phyloP scores from a whole-genome alignment of 768 basidiomycete species.

The Boletales sp. region DNA sequence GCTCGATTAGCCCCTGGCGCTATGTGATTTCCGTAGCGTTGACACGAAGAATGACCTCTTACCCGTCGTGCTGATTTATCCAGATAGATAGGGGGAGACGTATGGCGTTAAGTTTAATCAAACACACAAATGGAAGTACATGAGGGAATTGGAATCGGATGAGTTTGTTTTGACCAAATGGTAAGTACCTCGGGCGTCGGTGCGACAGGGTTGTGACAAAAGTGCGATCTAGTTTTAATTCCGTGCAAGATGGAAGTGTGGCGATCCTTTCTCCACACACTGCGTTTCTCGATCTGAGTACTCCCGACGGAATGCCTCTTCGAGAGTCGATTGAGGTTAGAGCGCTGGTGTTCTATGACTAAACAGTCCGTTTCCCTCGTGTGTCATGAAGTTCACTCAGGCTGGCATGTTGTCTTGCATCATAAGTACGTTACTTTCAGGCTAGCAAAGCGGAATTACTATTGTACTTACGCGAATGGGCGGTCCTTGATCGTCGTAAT shows the following conservation, averaged over 20 bases:
- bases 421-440: no score
- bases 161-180: conserved; percentile 49
- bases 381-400: no score
- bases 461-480: no score
- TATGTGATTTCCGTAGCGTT: conserved; percentile 46
- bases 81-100: conserved; percentile 44
- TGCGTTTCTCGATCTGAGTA: conserved; percentile 33
- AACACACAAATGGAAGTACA: conserved; percentile 43
- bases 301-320: conserved; percentile 25
- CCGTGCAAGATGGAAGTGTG: conserved; percentile 33
- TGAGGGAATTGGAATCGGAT: conserved; percentile 41
- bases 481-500: no score
- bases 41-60: conserved; percentile 37
- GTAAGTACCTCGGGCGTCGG: conserved; percentile 22
- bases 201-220: background rate
- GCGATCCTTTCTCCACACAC: conserved; percentile 33
- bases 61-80: conserved; percentile 37
- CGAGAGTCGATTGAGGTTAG: conserved; percentile 36
- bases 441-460: no score
- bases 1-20: conserved; percentile 46
- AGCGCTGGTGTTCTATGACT: conserved; percentile 35
- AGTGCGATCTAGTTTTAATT: conserved; percentile 27
- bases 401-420: no score
- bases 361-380: background rate
- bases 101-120: conserved; percentile 37